phyloP scores from a whole-genome alignment of 176 grass and related monocot species.

The Bothriochloa decipiens region DNA sequence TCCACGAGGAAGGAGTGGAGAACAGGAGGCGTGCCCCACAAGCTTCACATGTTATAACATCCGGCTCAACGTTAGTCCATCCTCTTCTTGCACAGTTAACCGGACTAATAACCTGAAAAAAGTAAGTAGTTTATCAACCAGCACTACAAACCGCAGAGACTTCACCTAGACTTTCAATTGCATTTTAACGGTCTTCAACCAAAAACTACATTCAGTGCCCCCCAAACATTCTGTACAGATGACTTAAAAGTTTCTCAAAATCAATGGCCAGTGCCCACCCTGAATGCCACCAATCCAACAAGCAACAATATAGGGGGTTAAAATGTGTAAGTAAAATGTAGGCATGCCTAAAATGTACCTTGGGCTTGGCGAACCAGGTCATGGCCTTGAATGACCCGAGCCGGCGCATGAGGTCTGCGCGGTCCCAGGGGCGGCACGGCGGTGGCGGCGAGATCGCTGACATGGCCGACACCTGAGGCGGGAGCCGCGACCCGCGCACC shows the following conservation, averaged over 20 bases:
- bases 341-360: conserved; percentile 52
- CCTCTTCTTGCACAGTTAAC: conserved; percentile 97
- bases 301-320: neutral
- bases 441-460: conserved; percentile 49
- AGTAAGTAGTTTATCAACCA: conserved; percentile 11
- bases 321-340: neutral
- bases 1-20: conserved; percentile 87
- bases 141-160: neutral
- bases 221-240: neutral
- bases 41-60: conserved; percentile 91
- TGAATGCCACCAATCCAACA: neutral
- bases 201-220: neutral
- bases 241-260: conserved; percentile 27
- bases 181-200: conserved; percentile 14
- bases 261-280: neutral
- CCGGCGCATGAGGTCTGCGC: conserved; percentile 73
- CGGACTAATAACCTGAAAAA: conserved; percentile 78
- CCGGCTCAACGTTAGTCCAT: conserved; percentile 86
- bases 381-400: conserved; percentile 94
- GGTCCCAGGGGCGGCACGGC: conserved; percentile 91
- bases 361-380: conserved; percentile 99
- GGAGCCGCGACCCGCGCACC: conserved; percentile 60
- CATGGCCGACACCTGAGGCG: conserved; percentile 47
- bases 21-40: conserved; percentile 87
- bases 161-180: neutral